Base-by-base conservation (phyloP, 2,329 filamentous ascomycete species). In the Acephala macrosclerotiorum region DNA sequence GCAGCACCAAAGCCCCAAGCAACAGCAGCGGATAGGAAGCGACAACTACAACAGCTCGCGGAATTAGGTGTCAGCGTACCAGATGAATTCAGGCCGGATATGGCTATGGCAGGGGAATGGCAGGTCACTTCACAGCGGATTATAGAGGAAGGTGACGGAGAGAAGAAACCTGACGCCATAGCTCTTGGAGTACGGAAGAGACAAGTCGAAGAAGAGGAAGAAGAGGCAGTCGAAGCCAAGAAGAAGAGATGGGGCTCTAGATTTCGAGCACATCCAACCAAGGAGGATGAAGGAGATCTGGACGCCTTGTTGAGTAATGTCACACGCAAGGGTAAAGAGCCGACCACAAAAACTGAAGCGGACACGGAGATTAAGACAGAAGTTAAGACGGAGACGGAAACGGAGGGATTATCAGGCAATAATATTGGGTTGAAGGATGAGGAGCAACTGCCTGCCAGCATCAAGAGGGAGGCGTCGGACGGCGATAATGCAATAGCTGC, bases 71-170 rank as follows among this genome's bases (percentile, higher is more conserved):
- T 99, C 58, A 87, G 89, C 56, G 87, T 98, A 61, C 96, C 96
- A 0, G 89, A 92, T 53, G 89, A 91, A 70, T 89, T 93, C 64
- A 84, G 93, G 66, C 84, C 86, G 1, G 92, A 96, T 66, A 89
- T 97, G 87, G 94, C 94, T 5, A 89, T 97, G 82, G 89, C 91
- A 3, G 93, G 96, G 36, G 92, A 97, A 61, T 99, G 95, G 95
- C 88, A 93, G 0, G 86, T 90, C 12, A 89, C 87, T 65, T 68
- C 71, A 11, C 69, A 76, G 63, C 66, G 71, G 11, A 53, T 76
- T 36, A 69, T 77, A n/a, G 76, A 79, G 35, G 79, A 80, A 7
- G 76, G 75, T 40, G 76, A 75, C 33, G 78, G 82, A 8, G 82
- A 85, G 62, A 80, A 80, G 7, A 80, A 82, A 53, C 76, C 71